phyloP scores from a whole-genome alignment of 257 asterid genomes.

The Nicotiana paniculata region DNA sequence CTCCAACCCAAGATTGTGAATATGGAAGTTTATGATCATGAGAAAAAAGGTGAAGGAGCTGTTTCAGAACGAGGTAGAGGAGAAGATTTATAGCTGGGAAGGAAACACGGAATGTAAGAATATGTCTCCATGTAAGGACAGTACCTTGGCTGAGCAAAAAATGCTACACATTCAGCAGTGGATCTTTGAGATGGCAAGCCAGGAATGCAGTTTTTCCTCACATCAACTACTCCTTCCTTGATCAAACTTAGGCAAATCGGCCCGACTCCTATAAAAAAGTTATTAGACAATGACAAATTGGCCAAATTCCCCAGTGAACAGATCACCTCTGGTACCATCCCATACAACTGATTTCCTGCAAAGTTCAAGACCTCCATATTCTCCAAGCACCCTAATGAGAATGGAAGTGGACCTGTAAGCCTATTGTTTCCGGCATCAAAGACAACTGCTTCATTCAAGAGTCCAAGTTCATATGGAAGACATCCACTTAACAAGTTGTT shows the following conservation, averaged over 20 bases:
- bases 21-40: not conserved
- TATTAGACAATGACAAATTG: slow-evolving; percentile 48
- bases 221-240: slow-evolving; percentile 40
- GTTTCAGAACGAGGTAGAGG: slow-evolving; percentile 6
- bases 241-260: slow-evolving; percentile 40
- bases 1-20: too few species aligned
- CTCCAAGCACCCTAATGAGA: slow-evolving; percentile 47
- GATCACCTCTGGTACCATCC: slow-evolving; percentile 48
- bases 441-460: slow-evolving; percentile 35
- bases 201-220: slow-evolving; percentile 46
- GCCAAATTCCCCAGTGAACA: slow-evolving; percentile 34
- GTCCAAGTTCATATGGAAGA: slow-evolving; percentile 48
- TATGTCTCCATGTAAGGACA: slow-evolving; percentile 33
- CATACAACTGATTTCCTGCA: slow-evolving; percentile 44
- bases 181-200: slow-evolving; percentile 54
- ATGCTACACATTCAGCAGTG: slow-evolving; percentile 32
- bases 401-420: slow-evolving; percentile 50
- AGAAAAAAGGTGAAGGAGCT: slow-evolving; percentile 38
- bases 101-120: slow-evolving; percentile 35
- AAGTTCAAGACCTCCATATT: slow-evolving; percentile 45
- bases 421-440: slow-evolving; percentile 44
- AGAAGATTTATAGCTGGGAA: slow-evolving; percentile 22
- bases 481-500: slow-evolving; percentile 54
- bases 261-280: slow-evolving; percentile 45
- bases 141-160: slow-evolving; percentile 31